Percentiles rank a stretch among this genome's conserved stretches.
phyloP scores from a whole-genome alignment of 352 stramenopile species.

The Globisporangium okanoganense region DNA sequence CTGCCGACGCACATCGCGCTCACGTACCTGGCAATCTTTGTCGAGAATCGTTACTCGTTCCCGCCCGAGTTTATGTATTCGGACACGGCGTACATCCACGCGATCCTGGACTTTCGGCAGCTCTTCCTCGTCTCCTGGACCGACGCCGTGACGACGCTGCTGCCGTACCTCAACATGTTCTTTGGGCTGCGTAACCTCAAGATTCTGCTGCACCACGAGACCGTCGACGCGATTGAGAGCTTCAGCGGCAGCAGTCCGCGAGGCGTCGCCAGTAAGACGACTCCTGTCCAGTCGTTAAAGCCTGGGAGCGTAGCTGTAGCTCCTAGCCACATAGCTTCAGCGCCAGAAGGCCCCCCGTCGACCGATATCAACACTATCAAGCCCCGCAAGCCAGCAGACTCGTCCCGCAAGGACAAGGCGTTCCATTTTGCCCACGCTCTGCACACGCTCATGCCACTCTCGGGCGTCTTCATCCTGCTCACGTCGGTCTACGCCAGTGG shows the following conservation, averaged over 20 bases:
- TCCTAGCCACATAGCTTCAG: background rate
- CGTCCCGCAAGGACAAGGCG: background rate
- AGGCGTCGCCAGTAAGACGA: background rate
- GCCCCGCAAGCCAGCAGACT: background rate
- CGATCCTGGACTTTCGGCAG: constrained; percentile 23
- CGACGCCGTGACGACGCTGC: constrained; percentile 18
- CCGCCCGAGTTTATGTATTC: constrained; percentile 14
- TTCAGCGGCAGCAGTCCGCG: background rate
- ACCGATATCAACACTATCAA: background rate
- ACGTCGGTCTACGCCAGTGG: constrained; percentile 17
- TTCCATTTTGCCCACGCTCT: background rate
- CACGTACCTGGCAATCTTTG: constrained; percentile 20
- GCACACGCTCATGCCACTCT: constrained; percentile 18
- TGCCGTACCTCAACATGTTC: constrained; percentile 33
- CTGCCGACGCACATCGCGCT: constrained; percentile 27
- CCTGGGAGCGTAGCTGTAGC: background rate
- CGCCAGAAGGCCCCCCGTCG: background rate
- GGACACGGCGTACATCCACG: constrained; percentile 18
- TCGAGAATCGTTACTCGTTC: constrained; percentile 16
- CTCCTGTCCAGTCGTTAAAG: background rate
- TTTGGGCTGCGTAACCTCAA: constrained; percentile 23
- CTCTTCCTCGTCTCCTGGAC: constrained; percentile 26
- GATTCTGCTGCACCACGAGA: constrained; percentile 18
- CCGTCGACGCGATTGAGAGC: background rate
- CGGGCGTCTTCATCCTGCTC: constrained; percentile 13